Evolutionary conservation across 1,139 yeast species (phyloP).

Genomic region (Meyerozyma smithsonii): DNA sequence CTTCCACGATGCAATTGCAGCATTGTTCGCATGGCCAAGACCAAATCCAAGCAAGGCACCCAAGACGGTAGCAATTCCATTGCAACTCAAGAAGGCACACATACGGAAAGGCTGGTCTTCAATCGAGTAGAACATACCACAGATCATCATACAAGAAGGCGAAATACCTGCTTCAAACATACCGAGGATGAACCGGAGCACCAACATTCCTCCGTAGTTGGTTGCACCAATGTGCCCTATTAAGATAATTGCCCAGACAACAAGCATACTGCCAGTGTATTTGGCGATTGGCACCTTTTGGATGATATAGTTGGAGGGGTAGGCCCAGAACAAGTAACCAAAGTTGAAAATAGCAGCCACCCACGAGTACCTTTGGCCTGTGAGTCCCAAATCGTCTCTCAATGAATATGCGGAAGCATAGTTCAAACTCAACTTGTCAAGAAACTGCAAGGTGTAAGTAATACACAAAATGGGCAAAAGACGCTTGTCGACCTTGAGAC

Average conservation of each 20-base stretch:
- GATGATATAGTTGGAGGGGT: constrained; percentile 49
- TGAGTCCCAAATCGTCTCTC: constrained; percentile 19
- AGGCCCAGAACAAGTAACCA: constrained; percentile 47
- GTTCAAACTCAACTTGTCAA: constrained; percentile 46
- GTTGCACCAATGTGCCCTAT: constrained; percentile 43
- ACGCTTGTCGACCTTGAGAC: constrained; percentile 37
- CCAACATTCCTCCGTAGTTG: constrained; percentile 45
- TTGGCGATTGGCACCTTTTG: constrained; percentile 54
- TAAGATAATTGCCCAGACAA: constrained; percentile 49
- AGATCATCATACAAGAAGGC: constrained; percentile 26
- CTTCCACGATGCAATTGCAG: constrained; percentile 37
- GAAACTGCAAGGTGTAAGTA: constrained; percentile 44
- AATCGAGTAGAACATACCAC: constrained; percentile 16
- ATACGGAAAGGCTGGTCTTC: constrained; percentile 32
- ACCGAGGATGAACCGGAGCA: constrained; percentile 43
- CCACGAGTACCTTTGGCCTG: constrained; percentile 34
- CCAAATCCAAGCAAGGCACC: constrained; percentile 31
- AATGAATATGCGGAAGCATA: constrained; percentile 21
- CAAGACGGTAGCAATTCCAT: constrained; percentile 28
- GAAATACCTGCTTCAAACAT: constrained; percentile 32
- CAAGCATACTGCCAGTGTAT: constrained; percentile 38
- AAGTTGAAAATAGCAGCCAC: constrained; percentile 57
- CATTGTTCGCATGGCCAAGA: constrained; percentile 25
- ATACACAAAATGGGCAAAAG: constrained; percentile 43
- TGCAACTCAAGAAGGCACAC: constrained; percentile 25